Percentiles rank a stretch among this genome's conserved stretches.
Conservation (phyloP, 2,329 filamentous ascomycete genomes). For the Fusarium nodosum region DNA sequence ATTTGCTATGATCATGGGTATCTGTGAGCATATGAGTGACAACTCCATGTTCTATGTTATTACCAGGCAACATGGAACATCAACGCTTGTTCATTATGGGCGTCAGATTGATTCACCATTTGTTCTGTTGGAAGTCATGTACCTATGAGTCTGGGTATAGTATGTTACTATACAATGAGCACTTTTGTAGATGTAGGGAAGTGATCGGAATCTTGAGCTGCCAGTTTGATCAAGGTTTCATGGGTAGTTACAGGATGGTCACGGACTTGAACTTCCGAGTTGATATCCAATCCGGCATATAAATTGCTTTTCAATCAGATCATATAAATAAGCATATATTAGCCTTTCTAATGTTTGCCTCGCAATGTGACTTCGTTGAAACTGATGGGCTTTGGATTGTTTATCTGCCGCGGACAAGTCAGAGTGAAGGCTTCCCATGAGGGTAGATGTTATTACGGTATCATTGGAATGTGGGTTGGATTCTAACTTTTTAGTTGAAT, state of each 20-base stretch:
- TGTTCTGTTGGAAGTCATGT: not conserved
- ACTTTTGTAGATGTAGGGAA: not conserved
- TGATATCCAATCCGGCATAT: not conserved
- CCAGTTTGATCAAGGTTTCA: slow-evolving; percentile 11
- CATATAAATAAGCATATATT: not conserved
- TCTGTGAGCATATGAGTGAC: not conserved
- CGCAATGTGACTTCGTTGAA: not conserved
- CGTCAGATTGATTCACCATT: not conserved
- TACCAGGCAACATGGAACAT: not conserved
- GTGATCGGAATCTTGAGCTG: not conserved
- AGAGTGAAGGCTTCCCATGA: slow-evolving; percentile 4
- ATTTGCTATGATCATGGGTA: not conserved
- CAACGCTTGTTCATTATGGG: not conserved
- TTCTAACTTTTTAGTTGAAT: not conserved
- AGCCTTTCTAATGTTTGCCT: not conserved
- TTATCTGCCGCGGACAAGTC: not conserved
- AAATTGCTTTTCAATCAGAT: not conserved
- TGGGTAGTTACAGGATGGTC: slow-evolving; percentile 2
- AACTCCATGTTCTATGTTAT: not conserved
- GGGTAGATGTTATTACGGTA: not conserved
- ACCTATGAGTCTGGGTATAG: not conserved
- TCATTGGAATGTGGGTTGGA: not conserved
- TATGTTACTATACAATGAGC: not conserved
- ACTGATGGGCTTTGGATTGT: not conserved
- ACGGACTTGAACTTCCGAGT: not conserved